Base-by-base conservation (phyloP, 2,329 filamentous ascomycete species). In the Cytospora piceicola region DNA sequence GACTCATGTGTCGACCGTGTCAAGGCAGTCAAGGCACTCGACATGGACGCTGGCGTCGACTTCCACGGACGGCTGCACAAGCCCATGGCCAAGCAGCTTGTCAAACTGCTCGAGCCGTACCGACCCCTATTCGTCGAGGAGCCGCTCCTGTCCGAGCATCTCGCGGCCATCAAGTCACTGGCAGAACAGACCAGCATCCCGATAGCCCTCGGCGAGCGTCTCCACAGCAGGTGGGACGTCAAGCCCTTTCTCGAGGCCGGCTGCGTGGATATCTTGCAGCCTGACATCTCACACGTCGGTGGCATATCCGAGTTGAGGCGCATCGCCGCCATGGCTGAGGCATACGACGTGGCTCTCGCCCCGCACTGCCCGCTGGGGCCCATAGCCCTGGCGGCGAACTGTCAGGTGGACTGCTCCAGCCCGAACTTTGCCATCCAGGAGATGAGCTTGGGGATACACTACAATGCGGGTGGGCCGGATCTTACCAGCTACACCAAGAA, bases 61-160 rank as follows among this genome's bases (percentile, higher is more conserved):
- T 90, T 90, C 76, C 88, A 91, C 72, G 88, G 88, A n/a, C 82
- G 87, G 27, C 77, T 90, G 6, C 88, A 90, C 76, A 88, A 88
- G 67, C 86, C 87, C 17, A 90, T 90, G 87, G 88, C 87, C 1
- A 89, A 88, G 70, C 88, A 90, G 70, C 81, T 90, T 14, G 87
- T 87, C n/a, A 83, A 82, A 69, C 78, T 82, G 0, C 79, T 90
- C 1, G 87, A 89, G 71, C 86, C 87, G 0, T 81, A 90, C 71
- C 79, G 79, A 3, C 87, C 87, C 0, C 74, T 90, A 6, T 90
- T 90, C 75, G 86, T 90, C 54, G 88, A 90, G 73, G 88, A 90
- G 67, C 87, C 87, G 0, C 76, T 90, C 2, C 80, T 90, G 2
- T 87, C 84, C 4, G 88, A 90, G 71, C 85, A 90, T 67, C 69